Evolutionary conservation across 192 early-diverging fungal species (phyloP).

Genomic region (Martensiomyces pterosporus): DNA sequence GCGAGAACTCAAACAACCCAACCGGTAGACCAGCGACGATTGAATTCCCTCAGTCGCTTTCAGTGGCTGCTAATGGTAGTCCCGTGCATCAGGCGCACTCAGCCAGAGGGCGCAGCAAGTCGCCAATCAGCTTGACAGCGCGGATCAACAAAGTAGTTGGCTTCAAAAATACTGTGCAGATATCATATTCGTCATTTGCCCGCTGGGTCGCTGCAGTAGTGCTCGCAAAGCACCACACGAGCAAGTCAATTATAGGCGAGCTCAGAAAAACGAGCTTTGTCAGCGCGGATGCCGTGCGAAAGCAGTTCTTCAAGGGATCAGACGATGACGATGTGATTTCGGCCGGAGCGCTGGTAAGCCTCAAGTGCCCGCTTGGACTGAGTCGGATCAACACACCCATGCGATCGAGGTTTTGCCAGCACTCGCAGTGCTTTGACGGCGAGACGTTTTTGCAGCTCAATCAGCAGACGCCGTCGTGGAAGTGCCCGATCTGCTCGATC

Average conservation of each 20-base stretch:
- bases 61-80: no score
- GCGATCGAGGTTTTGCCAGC: slow-evolving; percentile 60
- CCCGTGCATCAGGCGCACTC: no score
- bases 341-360: slow-evolving; percentile 59
- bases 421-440: slow-evolving; percentile 83
- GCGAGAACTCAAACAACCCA: background rate
- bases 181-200: slow-evolving; percentile 14
- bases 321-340: slow-evolving; percentile 66
- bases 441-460: slow-evolving; percentile 70
- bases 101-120: background rate
- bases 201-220: slow-evolving; percentile 15
- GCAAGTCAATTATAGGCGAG: slow-evolving; percentile 16
- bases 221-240: slow-evolving; percentile 22
- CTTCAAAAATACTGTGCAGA: slow-evolving; percentile 12
- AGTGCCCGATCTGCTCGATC: slow-evolving; percentile 72
- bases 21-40: background rate
- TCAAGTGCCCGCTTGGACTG: slow-evolving; percentile 71
- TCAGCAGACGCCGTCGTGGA: slow-evolving; percentile 61
- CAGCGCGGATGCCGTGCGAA: slow-evolving; percentile 26
- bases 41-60: slow-evolving; percentile 2
- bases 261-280: slow-evolving; percentile 16
- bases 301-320: slow-evolving; percentile 21
- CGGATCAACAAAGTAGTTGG: slow-evolving; percentile 9
- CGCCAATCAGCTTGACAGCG: slow-evolving; percentile 22
- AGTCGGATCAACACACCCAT: slow-evolving; percentile 62